These are phyloP conservation scores for Boletus austroedulis DNA, from an alignment of 1,284 basidiomycete species.

Conservation along the genomic window DNA sequence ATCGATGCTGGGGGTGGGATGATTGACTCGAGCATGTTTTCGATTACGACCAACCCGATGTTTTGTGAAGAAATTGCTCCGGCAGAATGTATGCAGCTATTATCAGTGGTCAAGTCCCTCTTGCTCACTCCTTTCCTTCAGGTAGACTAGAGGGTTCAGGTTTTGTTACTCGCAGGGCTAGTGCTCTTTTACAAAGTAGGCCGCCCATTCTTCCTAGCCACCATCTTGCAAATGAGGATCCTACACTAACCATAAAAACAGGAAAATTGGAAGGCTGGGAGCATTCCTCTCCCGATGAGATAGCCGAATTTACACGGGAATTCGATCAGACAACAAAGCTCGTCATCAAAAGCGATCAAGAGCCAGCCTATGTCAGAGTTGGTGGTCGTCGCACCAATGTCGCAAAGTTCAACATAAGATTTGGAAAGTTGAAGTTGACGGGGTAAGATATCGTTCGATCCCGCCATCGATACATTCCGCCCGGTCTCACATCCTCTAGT, in stretches of 20 bases:
- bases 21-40: neutral
- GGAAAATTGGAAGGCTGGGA: conserved; percentile 14
- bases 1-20: conserved; percentile 1
- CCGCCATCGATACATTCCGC: conserved; percentile 15
- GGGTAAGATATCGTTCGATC: conserved; percentile 3
- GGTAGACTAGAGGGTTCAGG: neutral
- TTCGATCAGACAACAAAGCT: conserved; percentile 12
- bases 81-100: neutral
- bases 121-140: neutral
- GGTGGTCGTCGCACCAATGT: neutral
- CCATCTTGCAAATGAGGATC: neutral
- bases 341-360: conserved; percentile 4
- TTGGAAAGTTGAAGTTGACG: conserved; percentile 13
- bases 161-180: neutral
- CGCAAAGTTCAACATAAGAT: neutral
- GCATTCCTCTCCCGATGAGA: conserved; percentile 21
- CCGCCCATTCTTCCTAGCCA: neutral
- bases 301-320: conserved; percentile 7
- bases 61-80: neutral
- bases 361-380: conserved; percentile 12
- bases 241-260: neutral
- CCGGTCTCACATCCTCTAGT: conserved; percentile 27
- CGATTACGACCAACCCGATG: neutral
- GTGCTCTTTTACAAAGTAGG: neutral
- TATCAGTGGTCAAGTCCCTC: neutral